phyloP scores from a whole-genome alignment of 352 stramenopile species.

The Phytophthora nicotianae region DNA sequence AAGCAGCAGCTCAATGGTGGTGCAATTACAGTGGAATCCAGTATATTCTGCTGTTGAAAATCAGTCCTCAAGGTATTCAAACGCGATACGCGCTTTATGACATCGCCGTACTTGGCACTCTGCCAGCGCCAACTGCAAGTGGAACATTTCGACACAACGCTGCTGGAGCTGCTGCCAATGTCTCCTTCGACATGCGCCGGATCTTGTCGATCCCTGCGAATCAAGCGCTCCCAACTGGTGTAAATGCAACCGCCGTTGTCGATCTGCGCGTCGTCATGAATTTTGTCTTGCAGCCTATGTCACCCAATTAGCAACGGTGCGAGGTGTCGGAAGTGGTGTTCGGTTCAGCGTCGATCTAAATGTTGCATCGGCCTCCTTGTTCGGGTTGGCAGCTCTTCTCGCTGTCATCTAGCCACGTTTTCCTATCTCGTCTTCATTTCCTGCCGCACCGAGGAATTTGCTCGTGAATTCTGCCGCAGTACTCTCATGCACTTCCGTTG shows the following conservation, averaged over 20 bases:
- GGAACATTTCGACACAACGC: slow-evolving; percentile 10
- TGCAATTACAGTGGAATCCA: slow-evolving; percentile 16
- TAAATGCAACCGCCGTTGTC: background rate
- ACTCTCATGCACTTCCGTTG: slow-evolving; percentile 3
- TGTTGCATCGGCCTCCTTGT: too few species aligned
- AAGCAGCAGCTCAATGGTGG: slow-evolving; percentile 6
- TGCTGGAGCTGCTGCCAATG: slow-evolving; percentile 11
- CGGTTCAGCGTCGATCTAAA: slow-evolving; percentile 8
- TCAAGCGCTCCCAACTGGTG: background rate
- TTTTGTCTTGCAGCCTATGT: slow-evolving; percentile 16
- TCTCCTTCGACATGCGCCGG: slow-evolving; percentile 12
- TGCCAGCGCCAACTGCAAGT: slow-evolving; percentile 7
- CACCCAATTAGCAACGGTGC: slow-evolving; percentile 13
- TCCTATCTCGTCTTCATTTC: too few species aligned
- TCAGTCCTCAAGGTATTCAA: slow-evolving; percentile 2
- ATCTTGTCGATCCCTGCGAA: slow-evolving; percentile 1
- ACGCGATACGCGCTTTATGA: slow-evolving; percentile 15
- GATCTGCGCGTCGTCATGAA: slow-evolving; percentile 1
- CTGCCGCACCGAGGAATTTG: too few species aligned
- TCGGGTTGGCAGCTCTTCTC: too few species aligned
- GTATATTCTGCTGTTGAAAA: slow-evolving; percentile 22
- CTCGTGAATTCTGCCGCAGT: too few species aligned
- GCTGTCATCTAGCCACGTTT: too few species aligned
- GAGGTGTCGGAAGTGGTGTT: slow-evolving; percentile 9
- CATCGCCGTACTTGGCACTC: background rate